Evolutionary conservation across 805 yeast species (phyloP), one percentile per base, ranked within the genome.

Genomic region (Schizosaccharomyces octosporus): DNA sequence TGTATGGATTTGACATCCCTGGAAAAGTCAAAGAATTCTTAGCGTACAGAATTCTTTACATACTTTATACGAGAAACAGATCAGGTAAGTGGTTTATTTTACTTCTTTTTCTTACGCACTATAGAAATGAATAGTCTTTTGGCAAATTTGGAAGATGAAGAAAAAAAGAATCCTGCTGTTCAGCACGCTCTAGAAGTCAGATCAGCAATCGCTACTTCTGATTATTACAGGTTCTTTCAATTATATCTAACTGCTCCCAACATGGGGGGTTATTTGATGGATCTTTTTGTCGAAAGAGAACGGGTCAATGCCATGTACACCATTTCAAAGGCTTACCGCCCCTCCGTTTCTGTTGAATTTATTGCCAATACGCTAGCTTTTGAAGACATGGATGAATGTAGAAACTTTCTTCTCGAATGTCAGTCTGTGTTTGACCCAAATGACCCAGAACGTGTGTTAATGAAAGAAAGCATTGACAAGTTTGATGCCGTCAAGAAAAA

Each of bases 1-100:
- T 89, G 29, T 89, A 84, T 68, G 78, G 74, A 32, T 66, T 67
- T 29, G 73, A 73, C 5, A 70, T 72, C 7, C 65, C 69, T 3
- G 72, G 75, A 11, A 69, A 73, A 15, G 73, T 74, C 62, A 71
- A 75, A 65, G 96, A 89, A 68, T 87, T 86, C 67, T 71, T 81
- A 48, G 77, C 86, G 59, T 89, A 86, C 70, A 75, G 87, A 62
- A 75, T 87, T 13, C 74, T 88, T 2, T 89, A 89, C 69, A 78
- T 81, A 72, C 72, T 87, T 59, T 77, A 87, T 66, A 88, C 95
- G 11, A 80, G 79, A 59, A 86, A 86, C 69, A 72, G 72, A 64
- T 72, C 77, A 19, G 51, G 51, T 45, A 45, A 45, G 51, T 45
- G 7, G 9, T 19, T 45, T n/a, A 17, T 45, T 19, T 45, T 1